Base-by-base conservation (phyloP, 257 asterid genomes). In the Ligustrum vulgare region DNA sequence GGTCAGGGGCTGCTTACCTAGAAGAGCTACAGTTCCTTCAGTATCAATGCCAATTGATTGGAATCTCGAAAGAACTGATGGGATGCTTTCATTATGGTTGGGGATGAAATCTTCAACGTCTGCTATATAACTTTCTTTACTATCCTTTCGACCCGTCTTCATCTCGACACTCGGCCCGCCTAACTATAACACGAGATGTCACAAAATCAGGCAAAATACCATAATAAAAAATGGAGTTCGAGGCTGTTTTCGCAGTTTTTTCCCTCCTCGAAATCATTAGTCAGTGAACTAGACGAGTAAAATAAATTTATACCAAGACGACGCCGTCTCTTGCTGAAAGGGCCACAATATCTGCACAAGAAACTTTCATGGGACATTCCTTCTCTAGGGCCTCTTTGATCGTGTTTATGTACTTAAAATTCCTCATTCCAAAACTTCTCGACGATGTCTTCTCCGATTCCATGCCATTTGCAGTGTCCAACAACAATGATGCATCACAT, bases 341-440 rank as follows among this genome's bases (percentile, higher is more conserved):
- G 74, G 91, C 96, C 62, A 91, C 85, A 76, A 91, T 85, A 73
- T 93, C 98, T 8, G 98, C 98, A 71, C 98, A 93, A 69, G 98
- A 93, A 47, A 93, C 98, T 2, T 84, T 84, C 39, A 18, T 16
- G 2, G 97, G 96, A 75, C 98, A 93, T 80, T 82, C 91, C 2
- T 41, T 76, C 80, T 93, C 97, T 4, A 93, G 75, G 4, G 96
- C 91, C 5, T 47, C 68, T 78, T 93, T 93, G 16, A 93, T 93
- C 13, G 84, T 82, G 49, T 84, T 76, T 7, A 91, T 65, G 83
- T 85, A 88, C 84, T 86, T 88, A 28, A 93, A 91, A 58, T 91
- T 89, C 76, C 96, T 85, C 97, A 94, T 86, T 0, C 96, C 98
- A 5, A 90, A 87, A 73, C 80, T 94, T 72, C 86, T 87, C 0